Conservation (phyloP, 2,329 filamentous ascomycete species). For the Colletotrichum sp. region DNA sequence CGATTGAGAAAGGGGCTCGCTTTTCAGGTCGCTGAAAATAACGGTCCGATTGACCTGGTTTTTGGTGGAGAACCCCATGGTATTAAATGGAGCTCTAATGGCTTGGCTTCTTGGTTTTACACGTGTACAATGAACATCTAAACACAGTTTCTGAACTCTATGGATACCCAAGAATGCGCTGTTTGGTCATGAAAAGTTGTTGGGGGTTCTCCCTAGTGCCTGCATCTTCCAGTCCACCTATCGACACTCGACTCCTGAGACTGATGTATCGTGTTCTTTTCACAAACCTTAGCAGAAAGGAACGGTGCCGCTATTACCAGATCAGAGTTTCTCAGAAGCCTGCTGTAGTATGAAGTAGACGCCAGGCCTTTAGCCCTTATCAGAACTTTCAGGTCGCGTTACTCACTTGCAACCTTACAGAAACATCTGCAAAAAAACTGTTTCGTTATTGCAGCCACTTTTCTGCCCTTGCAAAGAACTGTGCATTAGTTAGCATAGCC, state of each 20-base stretch:
- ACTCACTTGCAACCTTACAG: background rate
- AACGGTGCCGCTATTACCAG: accelerated
- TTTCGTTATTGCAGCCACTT: background rate
- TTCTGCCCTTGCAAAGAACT: background rate
- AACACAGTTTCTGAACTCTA: background rate
- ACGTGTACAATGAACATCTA: background rate
- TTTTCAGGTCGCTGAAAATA: conserved; percentile 7
- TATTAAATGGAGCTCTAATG: conserved; percentile 1
- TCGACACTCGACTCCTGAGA: background rate
- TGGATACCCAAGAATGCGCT: background rate
- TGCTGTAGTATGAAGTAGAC: background rate
- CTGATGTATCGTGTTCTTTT: background rate
- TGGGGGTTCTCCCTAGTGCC: background rate
- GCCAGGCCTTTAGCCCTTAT: background rate
- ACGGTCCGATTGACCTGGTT: conserved; percentile 14
- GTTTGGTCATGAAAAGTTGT: background rate
- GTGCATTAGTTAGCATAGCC: accelerated
- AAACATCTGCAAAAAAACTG: background rate
- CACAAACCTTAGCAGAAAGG: background rate
- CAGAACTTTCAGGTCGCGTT: background rate
- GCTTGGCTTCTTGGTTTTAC: conserved; percentile 7
- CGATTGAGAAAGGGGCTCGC: background rate
- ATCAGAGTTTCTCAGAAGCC: background rate
- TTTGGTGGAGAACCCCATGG: background rate
- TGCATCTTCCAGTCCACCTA: background rate